A percentile compares a stretch with the other conserved stretches of the same genome.
phyloP scores from a whole-genome alignment of 495 filamentous ascomycete genomes.

The Daldinia caldariorum region DNA sequence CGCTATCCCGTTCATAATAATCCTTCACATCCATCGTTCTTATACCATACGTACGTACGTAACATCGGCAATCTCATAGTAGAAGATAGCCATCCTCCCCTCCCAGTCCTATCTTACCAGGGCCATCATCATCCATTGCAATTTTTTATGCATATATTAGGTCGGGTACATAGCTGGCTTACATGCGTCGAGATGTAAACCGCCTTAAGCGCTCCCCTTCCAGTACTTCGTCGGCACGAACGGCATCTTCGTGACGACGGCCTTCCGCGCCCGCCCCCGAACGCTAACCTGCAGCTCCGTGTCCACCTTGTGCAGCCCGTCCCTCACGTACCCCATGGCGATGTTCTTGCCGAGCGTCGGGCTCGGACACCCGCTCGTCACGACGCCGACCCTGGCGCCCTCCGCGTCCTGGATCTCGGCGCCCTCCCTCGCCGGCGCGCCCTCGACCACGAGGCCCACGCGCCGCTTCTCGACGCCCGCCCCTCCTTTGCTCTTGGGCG shows the following conservation, averaged over 20 bases:
- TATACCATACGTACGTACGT: too few species aligned
- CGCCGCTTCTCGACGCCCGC: conserved; percentile 74
- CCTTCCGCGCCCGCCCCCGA: conserved; percentile 81
- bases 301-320: conserved; percentile 84
- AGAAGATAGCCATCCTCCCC: neutral
- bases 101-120: neutral
- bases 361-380: conserved; percentile 91
- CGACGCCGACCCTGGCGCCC: conserved; percentile 63
- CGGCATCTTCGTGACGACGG: conserved; percentile 89
- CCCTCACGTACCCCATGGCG: conserved; percentile 93
- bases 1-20: neutral
- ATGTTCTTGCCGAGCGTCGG: conserved; percentile 88
- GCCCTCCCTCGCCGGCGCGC: conserved; percentile 89
- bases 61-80: too few species aligned
- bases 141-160: neutral
- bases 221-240: conserved; percentile 84
- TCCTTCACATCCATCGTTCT: too few species aligned
- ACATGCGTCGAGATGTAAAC: neutral
- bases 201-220: conserved; percentile 2
- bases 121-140: neutral
- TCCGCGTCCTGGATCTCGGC: conserved; percentile 72
- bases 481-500: conserved; percentile 71
- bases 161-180: too few species aligned
- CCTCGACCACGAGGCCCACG: conserved; percentile 84
- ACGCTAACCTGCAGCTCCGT: conserved; percentile 85